Evolutionary conservation across 2,329 filamentous ascomycete species (phyloP).

Genomic region (Neofusicoccum sp.): DNA sequence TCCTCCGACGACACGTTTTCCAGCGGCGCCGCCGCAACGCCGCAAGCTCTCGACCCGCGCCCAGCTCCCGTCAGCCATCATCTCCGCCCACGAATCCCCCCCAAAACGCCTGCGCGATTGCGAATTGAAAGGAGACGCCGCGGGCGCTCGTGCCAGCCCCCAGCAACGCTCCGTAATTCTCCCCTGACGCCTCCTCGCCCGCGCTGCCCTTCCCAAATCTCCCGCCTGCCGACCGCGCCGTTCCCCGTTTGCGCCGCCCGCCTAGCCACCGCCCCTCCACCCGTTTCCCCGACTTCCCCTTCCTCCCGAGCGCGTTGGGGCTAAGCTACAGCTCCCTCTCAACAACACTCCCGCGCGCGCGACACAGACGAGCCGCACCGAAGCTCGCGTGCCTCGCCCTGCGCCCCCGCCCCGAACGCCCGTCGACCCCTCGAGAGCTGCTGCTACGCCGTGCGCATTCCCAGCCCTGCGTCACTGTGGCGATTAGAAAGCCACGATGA

Average conservation of each 20-base stretch:
- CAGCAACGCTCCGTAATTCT: slow-evolving; percentile 18
- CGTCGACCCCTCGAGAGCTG: neutral
- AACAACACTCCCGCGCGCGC: no score
- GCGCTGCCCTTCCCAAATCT: slow-evolving; percentile 10
- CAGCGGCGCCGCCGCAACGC: slow-evolving; percentile 13
- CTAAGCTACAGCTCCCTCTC: no score
- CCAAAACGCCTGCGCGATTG: slow-evolving; percentile 2
- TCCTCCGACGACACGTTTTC: slow-evolving; percentile 19
- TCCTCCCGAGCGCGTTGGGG: neutral
- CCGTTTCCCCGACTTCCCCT: neutral
- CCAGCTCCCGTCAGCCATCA: neutral
- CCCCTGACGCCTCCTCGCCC: slow-evolving; percentile 12
- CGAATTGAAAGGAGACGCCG: slow-evolving; percentile 14
- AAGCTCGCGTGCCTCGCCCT: neutral
- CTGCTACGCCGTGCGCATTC: neutral
- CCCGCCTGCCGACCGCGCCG: neutral
- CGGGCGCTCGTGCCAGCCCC: slow-evolving; percentile 20
- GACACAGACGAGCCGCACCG: no score
- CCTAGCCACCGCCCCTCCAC: slow-evolving; percentile 4
- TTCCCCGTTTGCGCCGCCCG: neutral
- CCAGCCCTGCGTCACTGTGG: no score
- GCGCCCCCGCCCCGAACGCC: neutral
- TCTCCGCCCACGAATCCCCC: neutral
- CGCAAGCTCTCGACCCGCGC: slow-evolving; percentile 1
- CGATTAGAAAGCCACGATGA: slow-evolving; percentile 42